Evolutionary conservation across 257 asterid species (phyloP).

Genomic region (Cynanchum wilfordii): DNA sequence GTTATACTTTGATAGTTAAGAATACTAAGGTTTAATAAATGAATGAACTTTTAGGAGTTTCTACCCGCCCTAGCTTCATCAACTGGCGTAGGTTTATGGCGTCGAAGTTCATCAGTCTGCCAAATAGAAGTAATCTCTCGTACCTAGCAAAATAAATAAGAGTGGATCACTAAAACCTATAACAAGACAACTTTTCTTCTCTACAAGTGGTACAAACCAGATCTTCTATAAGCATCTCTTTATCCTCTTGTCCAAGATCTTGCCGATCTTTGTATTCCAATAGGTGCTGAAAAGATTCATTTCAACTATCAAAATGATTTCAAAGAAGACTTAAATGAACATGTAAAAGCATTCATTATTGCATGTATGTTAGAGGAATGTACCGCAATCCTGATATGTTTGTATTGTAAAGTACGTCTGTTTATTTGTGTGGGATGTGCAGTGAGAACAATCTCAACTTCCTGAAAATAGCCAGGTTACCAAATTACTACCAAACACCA

Average conservation of each 20-base stretch:
- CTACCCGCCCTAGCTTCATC: slow-evolving; percentile 99
- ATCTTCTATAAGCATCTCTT: slow-evolving; percentile 92
- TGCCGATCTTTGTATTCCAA: slow-evolving; percentile 82
- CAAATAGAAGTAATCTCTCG: slow-evolving; percentile 94
- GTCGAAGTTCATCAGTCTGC: slow-evolving; percentile 98
- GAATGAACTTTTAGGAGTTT: slow-evolving; percentile 14
- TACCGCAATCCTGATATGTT: slow-evolving; percentile 92
- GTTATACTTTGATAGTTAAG: not conserved
- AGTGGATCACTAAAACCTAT: slow-evolving; percentile 7
- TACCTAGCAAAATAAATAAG: slow-evolving; percentile 39
- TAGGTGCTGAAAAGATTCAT: slow-evolving; percentile 61
- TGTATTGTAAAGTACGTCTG: slow-evolving; percentile 89
- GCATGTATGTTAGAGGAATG: slow-evolving; percentile 8
- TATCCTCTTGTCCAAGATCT: slow-evolving; percentile 81
- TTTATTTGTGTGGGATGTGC: slow-evolving; percentile 98
- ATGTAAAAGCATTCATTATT: not conserved
- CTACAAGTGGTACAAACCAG: slow-evolving; percentile 40
- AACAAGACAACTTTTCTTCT: not conserved
- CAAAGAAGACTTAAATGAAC: not conserved
- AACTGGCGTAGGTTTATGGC: slow-evolving; percentile 97
- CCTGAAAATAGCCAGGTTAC: slow-evolving; percentile 38
- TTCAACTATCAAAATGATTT: not conserved
- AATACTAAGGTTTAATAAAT: slow-evolving; percentile 9
- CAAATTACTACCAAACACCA: slow-evolving; percentile 9
- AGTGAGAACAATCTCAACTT: slow-evolving; percentile 94